Base-by-base conservation (phyloP, 2,329 filamentous ascomycete species). In the Neurospora sp. region DNA sequence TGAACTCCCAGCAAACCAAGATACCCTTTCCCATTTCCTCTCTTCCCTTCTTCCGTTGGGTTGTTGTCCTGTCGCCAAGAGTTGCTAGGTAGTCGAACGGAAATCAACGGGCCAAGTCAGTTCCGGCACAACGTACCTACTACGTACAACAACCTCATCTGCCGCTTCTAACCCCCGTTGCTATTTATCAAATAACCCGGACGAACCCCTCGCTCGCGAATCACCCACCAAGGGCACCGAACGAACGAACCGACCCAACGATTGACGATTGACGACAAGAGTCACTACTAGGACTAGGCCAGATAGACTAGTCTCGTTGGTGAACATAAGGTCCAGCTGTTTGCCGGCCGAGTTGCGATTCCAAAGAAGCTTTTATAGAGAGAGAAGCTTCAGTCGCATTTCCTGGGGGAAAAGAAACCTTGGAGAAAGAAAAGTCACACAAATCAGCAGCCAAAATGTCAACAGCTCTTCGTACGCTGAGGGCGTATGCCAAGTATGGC, bases 401-500 rank as follows among this genome's bases (percentile, higher is more conserved):
- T 67, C 6, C 36, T 40, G 19, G 33, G 3, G 11, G 58, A 38
- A 67, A 33, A 46, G 23, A 23, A 19, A 46, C 4, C 19, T 38
- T 33, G 23, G 19, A 28, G 38, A 23, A 19, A 67, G 17, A 62
- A 11, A 38, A n/a, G 40, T 33, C 67, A 10, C 67, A 39, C 9
- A 67, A 67, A 67, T 42, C 62, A 38, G 10, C 67, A 28, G 43
- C 67, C 68, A 74, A 68, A 33, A 87, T 88, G 86, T 86, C 85
- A 19, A 76, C 83, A 73, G 81, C 82, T 66, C 76, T 86, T 69
- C 81, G 82, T 76, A 84, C 84, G 68, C 77, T 87, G 70, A 80
- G 84, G 76, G 85, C 84, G 38, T 86, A 86, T 76, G 83, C 84
- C 77, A 85, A 83, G 73, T 81, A 86, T 79, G 84, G 84, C 75